Percentiles rank a stretch among this genome's conserved stretches.
These are phyloP conservation scores for Monosporascus sp. DNA, from an alignment of 2,329 filamentous ascomycete genomes.

Conservation along the genomic window DNA sequence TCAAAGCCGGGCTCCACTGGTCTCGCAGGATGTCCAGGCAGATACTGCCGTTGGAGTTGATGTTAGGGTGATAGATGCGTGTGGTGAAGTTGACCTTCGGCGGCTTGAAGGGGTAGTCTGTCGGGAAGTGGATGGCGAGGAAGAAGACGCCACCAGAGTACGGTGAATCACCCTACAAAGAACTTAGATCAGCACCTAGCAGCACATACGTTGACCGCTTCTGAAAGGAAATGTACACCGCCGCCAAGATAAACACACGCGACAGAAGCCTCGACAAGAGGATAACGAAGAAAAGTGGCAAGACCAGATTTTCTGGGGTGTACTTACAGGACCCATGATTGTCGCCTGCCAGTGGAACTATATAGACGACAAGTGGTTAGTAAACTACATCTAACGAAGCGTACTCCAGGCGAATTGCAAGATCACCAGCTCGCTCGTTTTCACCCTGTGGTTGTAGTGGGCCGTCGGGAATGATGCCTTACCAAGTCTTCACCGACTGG, in stretches of 20 bases:
- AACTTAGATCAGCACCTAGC: constrained; percentile 23
- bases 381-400: constrained; percentile 3
- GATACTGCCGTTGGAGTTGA: constrained; percentile 99
- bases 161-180: constrained; percentile 79
- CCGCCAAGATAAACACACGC: no score
- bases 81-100: constrained; percentile 99
- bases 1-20: constrained; percentile 98
- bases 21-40: constrained; percentile 97
- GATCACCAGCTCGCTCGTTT: constrained; percentile 7
- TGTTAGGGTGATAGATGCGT: constrained; percentile 99
- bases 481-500: constrained; percentile 97
- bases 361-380: constrained; percentile 39
- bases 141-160: constrained; percentile 99
- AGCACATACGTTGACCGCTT: neutral
- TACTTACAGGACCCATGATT: constrained; percentile 97
- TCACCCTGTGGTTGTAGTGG: constrained; percentile 22
- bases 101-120: constrained; percentile 99
- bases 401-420: constrained; percentile 1
- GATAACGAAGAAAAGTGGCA: neutral
- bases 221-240: no score
- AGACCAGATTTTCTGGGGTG: constrained; percentile 12
- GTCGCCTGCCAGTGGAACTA: constrained; percentile 99
- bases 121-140: constrained; percentile 97
- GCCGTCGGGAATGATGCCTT: constrained; percentile 41
- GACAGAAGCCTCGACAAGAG: no score